Evolutionary conservation across 176 grass and related monocot species (phyloP), one percentile per base, ranked within the genome.

Genomic region (sorghum (Sorghum bicolor)): DNA sequence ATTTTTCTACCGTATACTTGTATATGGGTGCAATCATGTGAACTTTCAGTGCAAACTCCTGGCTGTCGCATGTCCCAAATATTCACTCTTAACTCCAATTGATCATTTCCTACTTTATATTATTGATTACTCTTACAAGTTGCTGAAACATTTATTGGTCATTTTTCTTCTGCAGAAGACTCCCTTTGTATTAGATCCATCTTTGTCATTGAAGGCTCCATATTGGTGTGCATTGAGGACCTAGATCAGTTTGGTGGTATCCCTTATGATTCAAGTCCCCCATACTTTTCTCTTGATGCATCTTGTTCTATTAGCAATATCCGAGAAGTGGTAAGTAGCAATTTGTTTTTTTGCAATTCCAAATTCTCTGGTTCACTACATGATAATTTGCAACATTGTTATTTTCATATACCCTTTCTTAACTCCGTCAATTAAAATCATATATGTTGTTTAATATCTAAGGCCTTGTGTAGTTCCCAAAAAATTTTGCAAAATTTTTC

Each of bases 161-260:
- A 74, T 84, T 90, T 88, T 24, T 81, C 38, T 83, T 74, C 29
- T 82, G 73, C 85, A 94, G 94, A 87, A 13, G 85, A 85, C 69
- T 88, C 89, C 48, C 32, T 89, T 74, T 77, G n/a, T 62, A 39
- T 78, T 12, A 90, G 94, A 90, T 98, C 87, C 32, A 72, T 98
- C 19, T 81, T 90, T 83, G 64, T 99, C 67, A 87, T 86, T 78
- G 87, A 90, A 75, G 76, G 70, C 44, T 87, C 70, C 81, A 85
- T 99, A 83, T 43, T 89, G 72, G 70, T 99, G n/a, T 99, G 87
- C 84, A 86, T 89, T 85, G 96, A 99, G 91, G 89, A 99, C 67
- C 44, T 96, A 61, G 34, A 79, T 65, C 89, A 86, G 47, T 99
- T 99, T 85, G 95, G 92, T 72, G 85, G 74, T 80, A 79, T 83